phyloP scores from a whole-genome alignment of 225 moss, liverwort and hornwort genomes.

The Physcomitrellopsis africana region DNA sequence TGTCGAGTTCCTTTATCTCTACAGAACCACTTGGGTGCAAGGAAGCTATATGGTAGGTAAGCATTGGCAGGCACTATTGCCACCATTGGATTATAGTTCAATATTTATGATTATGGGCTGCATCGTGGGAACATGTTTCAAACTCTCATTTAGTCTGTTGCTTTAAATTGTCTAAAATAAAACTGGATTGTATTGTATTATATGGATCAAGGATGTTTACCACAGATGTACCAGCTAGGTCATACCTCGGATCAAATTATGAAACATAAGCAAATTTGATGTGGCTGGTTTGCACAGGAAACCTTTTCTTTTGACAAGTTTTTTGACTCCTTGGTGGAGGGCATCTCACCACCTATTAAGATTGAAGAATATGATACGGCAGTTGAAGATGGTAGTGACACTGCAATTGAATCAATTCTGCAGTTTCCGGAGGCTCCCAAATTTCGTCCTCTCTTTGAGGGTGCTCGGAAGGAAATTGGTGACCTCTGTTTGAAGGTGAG shows the following conservation, averaged over 20 bases:
- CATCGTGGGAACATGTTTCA: too few species aligned
- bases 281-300: slow-evolving; percentile 35
- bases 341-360: slow-evolving; percentile 3
- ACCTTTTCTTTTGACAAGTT: slow-evolving; percentile 54
- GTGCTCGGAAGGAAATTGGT: slow-evolving; percentile 33
- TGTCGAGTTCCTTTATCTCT: too few species aligned
- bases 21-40: too few species aligned
- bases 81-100: neutral
- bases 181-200: too few species aligned
- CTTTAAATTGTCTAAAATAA: too few species aligned
- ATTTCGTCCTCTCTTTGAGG: slow-evolving; percentile 34
- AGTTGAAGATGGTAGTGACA: slow-evolving; percentile 6
- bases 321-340: slow-evolving; percentile 42
- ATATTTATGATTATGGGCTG: too few species aligned
- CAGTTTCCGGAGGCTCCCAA: slow-evolving; percentile 48
- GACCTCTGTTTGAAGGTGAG: slow-evolving; percentile 46
- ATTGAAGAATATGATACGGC: neutral
- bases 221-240: too few species aligned
- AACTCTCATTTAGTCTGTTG: too few species aligned
- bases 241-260: too few species aligned
- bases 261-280: neutral
- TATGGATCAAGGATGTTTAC: too few species aligned
- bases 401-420: slow-evolving; percentile 15
- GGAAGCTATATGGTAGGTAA: too few species aligned
- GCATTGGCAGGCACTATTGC: too few species aligned